Percentiles rank a stretch among this genome's conserved stretches.
Evolutionary conservation across 352 stramenopile species (phyloP).

Genomic region (Phytophthora vignae): DNA sequence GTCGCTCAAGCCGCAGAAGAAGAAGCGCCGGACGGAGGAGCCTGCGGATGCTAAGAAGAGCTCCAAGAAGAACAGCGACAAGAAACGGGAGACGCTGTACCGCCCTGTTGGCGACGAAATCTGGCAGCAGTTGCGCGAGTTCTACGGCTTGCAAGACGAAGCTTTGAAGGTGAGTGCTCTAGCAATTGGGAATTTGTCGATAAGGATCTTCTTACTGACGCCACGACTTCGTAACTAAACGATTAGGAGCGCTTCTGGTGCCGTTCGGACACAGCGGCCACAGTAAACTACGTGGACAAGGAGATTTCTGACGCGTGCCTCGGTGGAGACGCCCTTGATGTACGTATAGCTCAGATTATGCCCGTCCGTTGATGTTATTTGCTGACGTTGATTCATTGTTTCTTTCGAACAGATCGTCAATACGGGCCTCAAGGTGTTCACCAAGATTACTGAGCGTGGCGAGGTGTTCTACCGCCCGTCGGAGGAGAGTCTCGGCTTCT

Average conservation of each 20-base stretch:
- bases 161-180: slow-evolving; percentile 49
- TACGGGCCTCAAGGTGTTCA: slow-evolving; percentile 92
- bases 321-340: slow-evolving; percentile 71
- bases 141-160: slow-evolving; percentile 72
- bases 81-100: slow-evolving; percentile 78
- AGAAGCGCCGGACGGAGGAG: slow-evolving; percentile 55
- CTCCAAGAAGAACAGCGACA: slow-evolving; percentile 37
- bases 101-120: slow-evolving; percentile 66
- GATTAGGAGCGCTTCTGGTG: slow-evolving; percentile 68
- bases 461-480: slow-evolving; percentile 87
- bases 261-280: slow-evolving; percentile 75
- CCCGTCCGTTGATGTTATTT: background rate
- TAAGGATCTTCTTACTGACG: too few relatives aligned
- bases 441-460: slow-evolving; percentile 71
- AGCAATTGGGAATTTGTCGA: background rate
- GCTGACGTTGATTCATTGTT: background rate
- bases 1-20: slow-evolving; percentile 47
- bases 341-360: slow-evolving; percentile 22
- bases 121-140: slow-evolving; percentile 62
- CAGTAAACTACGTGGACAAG: slow-evolving; percentile 84
- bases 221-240: slow-evolving; percentile 1
- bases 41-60: slow-evolving; percentile 5
- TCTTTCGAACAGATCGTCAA: slow-evolving; percentile 85
- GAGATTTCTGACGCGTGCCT: slow-evolving; percentile 71
- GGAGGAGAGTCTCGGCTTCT: slow-evolving; percentile 87